Evolutionary conservation across 176 grass and related monocot genomes (phyloP).

Genomic region (Oryza australiensis): DNA sequence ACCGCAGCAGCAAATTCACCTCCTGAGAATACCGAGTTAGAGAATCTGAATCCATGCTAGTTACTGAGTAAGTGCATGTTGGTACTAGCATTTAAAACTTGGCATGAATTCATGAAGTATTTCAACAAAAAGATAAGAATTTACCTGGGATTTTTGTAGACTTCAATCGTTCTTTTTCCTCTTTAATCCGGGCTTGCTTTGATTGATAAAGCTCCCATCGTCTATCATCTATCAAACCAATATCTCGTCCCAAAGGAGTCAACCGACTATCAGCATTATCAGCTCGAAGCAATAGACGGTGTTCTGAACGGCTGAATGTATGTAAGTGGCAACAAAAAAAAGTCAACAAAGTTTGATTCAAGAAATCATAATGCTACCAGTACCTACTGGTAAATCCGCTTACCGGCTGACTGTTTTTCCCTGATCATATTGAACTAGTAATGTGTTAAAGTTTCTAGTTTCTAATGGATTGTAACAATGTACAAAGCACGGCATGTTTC

Average conservation of each 20-base stretch:
- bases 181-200: slow-evolving; percentile 76
- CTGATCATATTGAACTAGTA: slow-evolving; percentile 4
- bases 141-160: slow-evolving; percentile 66
- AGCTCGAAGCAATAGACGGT: slow-evolving; percentile 79
- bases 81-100: neutral
- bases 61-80: neutral
- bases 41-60: slow-evolving; percentile 3
- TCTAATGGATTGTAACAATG: slow-evolving; percentile 10
- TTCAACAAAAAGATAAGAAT: slow-evolving; percentile 1
- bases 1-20: slow-evolving; percentile 80
- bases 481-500: neutral
- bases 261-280: slow-evolving; percentile 98
- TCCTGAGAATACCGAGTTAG: slow-evolving; percentile 40
- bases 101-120: neutral
- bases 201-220: slow-evolving; percentile 81
- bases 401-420: neutral
- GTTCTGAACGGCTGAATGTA: slow-evolving; percentile 78
- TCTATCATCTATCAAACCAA: slow-evolving; percentile 92
- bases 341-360: slow-evolving; percentile 14
- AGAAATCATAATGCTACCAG: neutral
- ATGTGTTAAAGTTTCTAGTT: neutral
- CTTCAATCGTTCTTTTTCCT: slow-evolving; percentile 83
- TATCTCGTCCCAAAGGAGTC: slow-evolving; percentile 83
- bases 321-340: slow-evolving; percentile 24
- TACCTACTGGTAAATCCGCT: neutral